These are phyloP conservation scores for Tolypocladium cylindrosporum DNA, from an alignment of 2,329 filamentous ascomycete genomes.

Conservation along the genomic window DNA sequence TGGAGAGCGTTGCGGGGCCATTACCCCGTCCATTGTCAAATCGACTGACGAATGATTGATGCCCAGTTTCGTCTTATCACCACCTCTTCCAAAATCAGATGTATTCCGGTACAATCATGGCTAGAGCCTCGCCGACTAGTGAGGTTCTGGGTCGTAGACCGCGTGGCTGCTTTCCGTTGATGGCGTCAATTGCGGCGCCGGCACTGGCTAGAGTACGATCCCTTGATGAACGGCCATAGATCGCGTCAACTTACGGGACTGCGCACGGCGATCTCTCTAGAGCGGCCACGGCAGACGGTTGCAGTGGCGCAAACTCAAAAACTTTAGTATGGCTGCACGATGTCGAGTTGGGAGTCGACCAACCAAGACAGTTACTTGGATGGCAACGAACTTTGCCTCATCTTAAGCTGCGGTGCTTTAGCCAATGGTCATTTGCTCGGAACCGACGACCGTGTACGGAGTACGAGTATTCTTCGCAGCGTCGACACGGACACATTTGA, in stretches of 20 bases:
- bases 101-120: background rate
- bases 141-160: background rate
- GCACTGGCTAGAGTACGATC: background rate
- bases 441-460: background rate
- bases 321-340: background rate
- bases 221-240: background rate
- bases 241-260: background rate
- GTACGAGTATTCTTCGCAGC: background rate
- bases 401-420: background rate
- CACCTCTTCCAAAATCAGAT: background rate
- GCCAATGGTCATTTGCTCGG: background rate
- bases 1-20: background rate
- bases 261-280: background rate
- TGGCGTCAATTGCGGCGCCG: background rate
- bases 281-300: background rate
- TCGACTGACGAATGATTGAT: background rate
- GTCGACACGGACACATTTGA: background rate
- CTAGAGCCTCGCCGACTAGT: background rate
- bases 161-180: background rate
- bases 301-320: background rate
- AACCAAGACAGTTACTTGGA: background rate
- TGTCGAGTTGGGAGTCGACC: background rate
- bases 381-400: background rate
- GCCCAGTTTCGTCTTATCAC: background rate
- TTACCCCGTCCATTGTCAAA: background rate